Conservation (phyloP, 1,284 basidiomycete species). For the Rhizoctonia solani region DNA sequence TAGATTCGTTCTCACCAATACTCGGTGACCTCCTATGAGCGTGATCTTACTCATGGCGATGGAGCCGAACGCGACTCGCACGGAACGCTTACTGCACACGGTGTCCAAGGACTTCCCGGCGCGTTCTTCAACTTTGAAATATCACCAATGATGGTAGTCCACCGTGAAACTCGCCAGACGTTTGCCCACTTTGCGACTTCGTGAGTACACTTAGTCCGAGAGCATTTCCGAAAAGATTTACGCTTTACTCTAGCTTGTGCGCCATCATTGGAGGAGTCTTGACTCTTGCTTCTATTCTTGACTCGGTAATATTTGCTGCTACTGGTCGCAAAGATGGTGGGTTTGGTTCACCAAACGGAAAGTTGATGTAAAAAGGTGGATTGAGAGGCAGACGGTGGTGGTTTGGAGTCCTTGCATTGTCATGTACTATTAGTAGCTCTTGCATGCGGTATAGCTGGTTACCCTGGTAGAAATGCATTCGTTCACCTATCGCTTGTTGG, state of each 20-base stretch:
- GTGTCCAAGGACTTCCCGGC: conserved; percentile 73
- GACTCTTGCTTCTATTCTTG: conserved; percentile 91
- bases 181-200: conserved; percentile 98
- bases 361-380: conserved; percentile 35
- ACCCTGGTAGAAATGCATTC: neutral
- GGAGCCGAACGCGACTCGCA: conserved; percentile 58
- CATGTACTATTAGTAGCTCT: neutral
- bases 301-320: conserved; percentile 84
- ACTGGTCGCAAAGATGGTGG: conserved; percentile 66
- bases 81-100: conserved; percentile 81
- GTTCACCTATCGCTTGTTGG: neutral
- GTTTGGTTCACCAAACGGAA: conserved; percentile 47
- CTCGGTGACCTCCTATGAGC: conserved; percentile 93
- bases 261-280: conserved; percentile 97
- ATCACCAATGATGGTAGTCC: conserved; percentile 92
- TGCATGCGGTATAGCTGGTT: neutral
- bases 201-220: conserved; percentile 55
- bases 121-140: conserved; percentile 98
- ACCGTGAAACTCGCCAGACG: conserved; percentile 87
- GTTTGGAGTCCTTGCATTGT: conserved; percentile 12
- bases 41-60: conserved; percentile 70
- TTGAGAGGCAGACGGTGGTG: neutral
- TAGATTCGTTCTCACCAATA: conserved; percentile 87
- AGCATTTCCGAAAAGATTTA: neutral
- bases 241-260: conserved; percentile 68